Conservation (phyloP, 2,329 filamentous ascomycete genomes). For the Fusarium setosum region DNA sequence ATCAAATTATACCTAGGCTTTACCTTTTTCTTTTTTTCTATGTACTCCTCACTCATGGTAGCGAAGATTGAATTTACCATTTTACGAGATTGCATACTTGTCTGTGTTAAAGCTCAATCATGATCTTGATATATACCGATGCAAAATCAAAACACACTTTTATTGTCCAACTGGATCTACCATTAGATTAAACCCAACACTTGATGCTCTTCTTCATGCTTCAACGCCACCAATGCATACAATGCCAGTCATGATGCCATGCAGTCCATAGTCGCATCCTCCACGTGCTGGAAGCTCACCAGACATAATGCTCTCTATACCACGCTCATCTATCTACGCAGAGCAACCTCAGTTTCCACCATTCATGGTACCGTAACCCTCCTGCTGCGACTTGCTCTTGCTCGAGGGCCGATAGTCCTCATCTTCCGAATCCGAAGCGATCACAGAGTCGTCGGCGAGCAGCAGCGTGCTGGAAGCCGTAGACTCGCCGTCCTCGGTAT, state of each 20-base stretch:
- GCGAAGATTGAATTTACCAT: conserved; percentile 15
- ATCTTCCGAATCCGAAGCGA: conserved; percentile 35
- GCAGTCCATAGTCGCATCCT: background rate
- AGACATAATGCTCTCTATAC: background rate
- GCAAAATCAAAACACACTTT: conserved; percentile 4
- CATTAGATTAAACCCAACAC: background rate
- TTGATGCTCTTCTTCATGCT: background rate
- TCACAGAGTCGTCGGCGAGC: conserved; percentile 33
- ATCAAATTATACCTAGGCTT: conserved; percentile 18
- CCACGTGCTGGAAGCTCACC: background rate
- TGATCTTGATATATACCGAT: background rate
- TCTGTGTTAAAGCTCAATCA: background rate
- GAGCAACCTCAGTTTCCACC: background rate
- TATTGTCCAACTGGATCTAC: background rate
- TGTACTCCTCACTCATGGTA: conserved; percentile 1
- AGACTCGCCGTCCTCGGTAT: conserved; percentile 39
- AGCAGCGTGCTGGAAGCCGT: conserved; percentile 31
- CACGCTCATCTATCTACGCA: too few species aligned
- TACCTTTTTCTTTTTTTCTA: conserved; percentile 1
- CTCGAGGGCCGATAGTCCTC: conserved; percentile 33
- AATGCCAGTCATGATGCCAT: background rate
- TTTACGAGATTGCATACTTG: background rate
- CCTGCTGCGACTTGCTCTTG: conserved; percentile 9
- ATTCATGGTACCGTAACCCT: conserved; percentile 38
- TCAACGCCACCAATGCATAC: conserved; percentile 1